phyloP scores from a whole-genome alignment of 75 land plant species.

The Pinus taeda region DNA sequence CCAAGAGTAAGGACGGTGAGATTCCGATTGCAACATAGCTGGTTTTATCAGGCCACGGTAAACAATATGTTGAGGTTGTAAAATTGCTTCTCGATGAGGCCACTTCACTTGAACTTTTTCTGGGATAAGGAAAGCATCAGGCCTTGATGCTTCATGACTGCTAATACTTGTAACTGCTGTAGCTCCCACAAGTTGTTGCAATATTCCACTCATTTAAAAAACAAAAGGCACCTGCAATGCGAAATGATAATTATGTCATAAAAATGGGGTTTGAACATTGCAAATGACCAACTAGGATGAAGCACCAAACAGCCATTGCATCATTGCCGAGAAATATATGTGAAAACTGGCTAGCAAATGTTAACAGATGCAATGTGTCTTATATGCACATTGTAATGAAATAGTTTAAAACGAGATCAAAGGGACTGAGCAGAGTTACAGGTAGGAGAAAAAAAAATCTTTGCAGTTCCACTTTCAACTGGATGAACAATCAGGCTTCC shows the following conservation, averaged over 20 bases:
- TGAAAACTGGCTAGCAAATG: neutral
- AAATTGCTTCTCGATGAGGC: neutral
- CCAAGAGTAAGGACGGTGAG: conserved; percentile 52
- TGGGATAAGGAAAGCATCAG: neutral
- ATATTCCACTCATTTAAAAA: conserved; percentile 4
- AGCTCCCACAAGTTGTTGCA: conserved; percentile 3
- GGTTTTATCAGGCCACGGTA: conserved; percentile 1
- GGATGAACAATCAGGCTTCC: neutral
- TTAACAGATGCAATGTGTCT: neutral
- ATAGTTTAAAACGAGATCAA: neutral
- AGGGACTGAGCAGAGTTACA: neutral
- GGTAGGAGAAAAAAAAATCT: neutral
- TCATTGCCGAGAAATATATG: neutral
- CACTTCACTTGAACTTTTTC: conserved; percentile 5
- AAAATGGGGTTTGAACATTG: neutral
- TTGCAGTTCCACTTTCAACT: neutral
- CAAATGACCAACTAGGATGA: neutral
- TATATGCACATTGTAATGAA: neutral
- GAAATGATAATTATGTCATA: neutral
- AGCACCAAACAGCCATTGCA: neutral
- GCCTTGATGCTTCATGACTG: conserved; percentile 2
- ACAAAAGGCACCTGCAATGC: conserved; percentile 2
- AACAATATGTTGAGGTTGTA: neutral
- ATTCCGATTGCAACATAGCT: conserved; percentile 26
- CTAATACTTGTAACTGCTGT: neutral